Conservation (phyloP, 2,329 filamentous ascomycete species). For the Pyricularia pennisetigena region DNA sequence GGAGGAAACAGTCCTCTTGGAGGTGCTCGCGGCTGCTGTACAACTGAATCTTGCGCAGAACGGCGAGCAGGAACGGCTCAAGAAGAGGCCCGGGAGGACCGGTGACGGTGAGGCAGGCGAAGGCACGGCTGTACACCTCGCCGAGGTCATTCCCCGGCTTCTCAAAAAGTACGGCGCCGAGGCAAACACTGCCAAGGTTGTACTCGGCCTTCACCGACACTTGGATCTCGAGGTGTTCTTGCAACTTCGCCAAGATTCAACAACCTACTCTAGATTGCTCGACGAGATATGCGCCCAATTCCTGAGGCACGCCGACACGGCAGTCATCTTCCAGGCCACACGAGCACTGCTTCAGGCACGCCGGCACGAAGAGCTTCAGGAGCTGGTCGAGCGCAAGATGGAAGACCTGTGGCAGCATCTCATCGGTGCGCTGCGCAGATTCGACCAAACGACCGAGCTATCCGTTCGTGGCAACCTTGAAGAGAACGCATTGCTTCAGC, state of each 20-base stretch:
- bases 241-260: slow-evolving; percentile 77
- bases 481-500: slow-evolving; percentile 52
- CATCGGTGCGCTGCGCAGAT: slow-evolving; percentile 60
- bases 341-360: slow-evolving; percentile 76
- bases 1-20: slow-evolving; percentile 79
- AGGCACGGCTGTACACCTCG: slow-evolving; percentile 67
- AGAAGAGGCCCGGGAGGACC: slow-evolving; percentile 46
- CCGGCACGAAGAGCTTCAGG: slow-evolving; percentile 79
- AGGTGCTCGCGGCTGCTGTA: slow-evolving; percentile 76
- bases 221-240: slow-evolving; percentile 83
- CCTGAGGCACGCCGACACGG: slow-evolving; percentile 78
- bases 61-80: slow-evolving; percentile 50
- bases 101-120: slow-evolving; percentile 66
- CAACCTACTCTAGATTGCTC: slow-evolving; percentile 68
- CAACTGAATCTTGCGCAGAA: slow-evolving; percentile 61
- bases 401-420: slow-evolving; percentile 79
- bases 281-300: slow-evolving; percentile 95
- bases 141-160: slow-evolving; percentile 70
- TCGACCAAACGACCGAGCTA: slow-evolving; percentile 64
- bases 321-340: slow-evolving; percentile 75
- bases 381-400: slow-evolving; percentile 72
- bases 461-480: slow-evolving; percentile 59
- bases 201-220: slow-evolving; percentile 76
- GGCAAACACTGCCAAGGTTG: slow-evolving; percentile 74
- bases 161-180: slow-evolving; percentile 91